Evolutionary conservation across 2,329 filamentous ascomycete species (phyloP), one percentile per base, ranked within the genome.

Genomic region (Hymenotorrendiella dingleyae): DNA sequence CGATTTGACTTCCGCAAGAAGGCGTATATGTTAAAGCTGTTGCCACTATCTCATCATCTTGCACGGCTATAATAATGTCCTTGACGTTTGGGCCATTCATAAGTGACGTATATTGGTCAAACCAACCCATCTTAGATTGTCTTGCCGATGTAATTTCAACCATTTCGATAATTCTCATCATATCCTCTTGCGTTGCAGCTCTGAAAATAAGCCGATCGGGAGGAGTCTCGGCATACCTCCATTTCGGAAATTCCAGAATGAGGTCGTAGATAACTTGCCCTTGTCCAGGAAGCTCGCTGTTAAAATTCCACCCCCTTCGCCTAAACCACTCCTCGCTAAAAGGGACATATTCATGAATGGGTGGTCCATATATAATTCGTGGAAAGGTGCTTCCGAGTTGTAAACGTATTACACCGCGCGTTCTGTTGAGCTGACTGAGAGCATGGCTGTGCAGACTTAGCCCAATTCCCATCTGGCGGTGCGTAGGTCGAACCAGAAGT

Each of bases 331-430:
- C 66, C 40, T 68, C 62, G 5, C 54, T 47, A n/a, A 48, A 33
- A 14, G 52, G 40, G 24, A 65, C 60, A n/a, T n/a, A n/a, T n/a
- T n/a, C n/a, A 10, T 68, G 68, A 4, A 61, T 47, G 0, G 74
- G 73, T 28, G 75, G 64, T 0, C 77, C 77, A 52, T 73, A 75
- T 4, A 81, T 58, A 0, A 80, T 64, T 19, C 77, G 69, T 20
- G 77, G 77, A 51, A 79, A 80, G 0, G 73, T 74, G 52, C 70
- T 75, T 36, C 77, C 77, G 9, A 80, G 65, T 49, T 78, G 74
- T 36, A 80, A 59, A 12, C 72, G 69, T 29, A 67, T 67, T 12
- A 80, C 69, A 12, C 74, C 74, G 17, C 69, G 66, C 24, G 71
- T 73, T 42, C 64, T 68, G 36, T 64, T 66, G 3, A 80, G 67